A percentile compares a stretch with the other conserved stretches of the same genome.
Evolutionary conservation across 441 rosid species (phyloP).

Genomic region (Dalechampia spathulata): DNA sequence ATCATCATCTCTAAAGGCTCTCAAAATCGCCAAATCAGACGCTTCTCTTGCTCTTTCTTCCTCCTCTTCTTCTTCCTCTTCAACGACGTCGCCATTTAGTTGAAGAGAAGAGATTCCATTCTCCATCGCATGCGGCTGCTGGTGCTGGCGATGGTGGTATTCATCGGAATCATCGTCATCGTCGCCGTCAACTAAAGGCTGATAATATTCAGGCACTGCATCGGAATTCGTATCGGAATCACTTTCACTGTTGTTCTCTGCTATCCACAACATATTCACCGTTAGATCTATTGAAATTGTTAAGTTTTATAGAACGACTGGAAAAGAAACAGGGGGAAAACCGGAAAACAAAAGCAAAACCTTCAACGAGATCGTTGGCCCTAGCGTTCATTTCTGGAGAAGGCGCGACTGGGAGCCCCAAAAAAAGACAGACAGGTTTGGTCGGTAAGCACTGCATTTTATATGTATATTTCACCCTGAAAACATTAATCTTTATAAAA

Average conservation of each 20-base stretch:
- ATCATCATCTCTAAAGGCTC: conserved; percentile 73
- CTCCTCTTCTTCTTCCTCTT: conserved; percentile 27
- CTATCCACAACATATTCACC: too few relatives aligned
- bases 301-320: too few relatives aligned
- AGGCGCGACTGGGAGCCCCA: too few relatives aligned
- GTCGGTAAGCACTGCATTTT: too few relatives aligned
- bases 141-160: conserved; percentile 11
- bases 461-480: too few relatives aligned
- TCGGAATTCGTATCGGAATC: conserved; percentile 64
- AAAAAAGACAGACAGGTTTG: too few relatives aligned
- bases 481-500: too few relatives aligned
- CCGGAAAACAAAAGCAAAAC: too few relatives aligned
- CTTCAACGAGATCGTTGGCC: too few relatives aligned
- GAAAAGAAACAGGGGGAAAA: too few relatives aligned
- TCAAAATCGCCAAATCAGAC: conserved; percentile 35
- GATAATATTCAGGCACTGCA: conserved; percentile 53
- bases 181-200: conserved; percentile 52
- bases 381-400: too few relatives aligned
- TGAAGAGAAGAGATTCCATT: conserved; percentile 43
- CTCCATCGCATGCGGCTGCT: conserved; percentile 20
- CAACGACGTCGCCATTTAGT: conserved; percentile 30
- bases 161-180: conserved; percentile 33
- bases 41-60: conserved; percentile 22
- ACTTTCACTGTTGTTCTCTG: conserved; percentile 48
- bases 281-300: too few relatives aligned